These are phyloP conservation scores for Forsythia viridissima DNA, from an alignment of 257 asterid species.

Conservation along the genomic window DNA sequence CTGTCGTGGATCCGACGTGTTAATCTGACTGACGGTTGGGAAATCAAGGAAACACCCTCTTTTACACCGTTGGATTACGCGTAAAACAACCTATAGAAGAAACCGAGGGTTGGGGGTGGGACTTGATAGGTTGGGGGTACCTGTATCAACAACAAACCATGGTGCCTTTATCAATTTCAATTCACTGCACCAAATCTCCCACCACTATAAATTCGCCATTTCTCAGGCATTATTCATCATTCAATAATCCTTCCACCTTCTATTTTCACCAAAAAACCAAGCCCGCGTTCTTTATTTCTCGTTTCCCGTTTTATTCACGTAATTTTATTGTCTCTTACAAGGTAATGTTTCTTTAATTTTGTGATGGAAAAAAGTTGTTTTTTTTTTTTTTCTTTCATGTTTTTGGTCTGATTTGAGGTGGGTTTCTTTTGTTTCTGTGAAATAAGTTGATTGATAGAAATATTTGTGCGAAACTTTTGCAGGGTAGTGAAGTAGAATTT, in stretches of 20 bases:
- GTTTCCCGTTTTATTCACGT: background rate
- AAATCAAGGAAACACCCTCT: conserved; percentile 14
- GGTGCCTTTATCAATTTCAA: conserved; percentile 14
- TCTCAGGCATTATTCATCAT: background rate
- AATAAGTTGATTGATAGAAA: background rate
- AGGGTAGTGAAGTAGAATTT: background rate
- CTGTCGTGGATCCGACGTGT: conserved; percentile 37
- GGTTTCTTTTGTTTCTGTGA: background rate
- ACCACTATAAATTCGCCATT: conserved; percentile 29
- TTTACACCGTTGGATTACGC: conserved; percentile 36
- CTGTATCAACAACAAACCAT: conserved; percentile 2
- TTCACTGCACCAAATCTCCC: background rate
- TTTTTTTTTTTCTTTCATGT: background rate
- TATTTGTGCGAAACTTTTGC: background rate
- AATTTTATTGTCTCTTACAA: background rate
- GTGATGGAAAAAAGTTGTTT: too few species aligned
- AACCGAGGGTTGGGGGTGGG: background rate
- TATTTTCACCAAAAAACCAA: background rate
- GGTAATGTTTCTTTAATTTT: background rate
- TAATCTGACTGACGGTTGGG: conserved; percentile 22
- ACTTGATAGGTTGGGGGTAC: background rate
- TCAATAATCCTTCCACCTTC: background rate
- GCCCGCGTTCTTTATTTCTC: background rate
- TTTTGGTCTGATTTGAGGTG: background rate
- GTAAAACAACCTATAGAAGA: conserved; percentile 12